Evolutionary conservation across 129 eudicot genomes (phyloP).

Genomic region (Artemisia tridentata): DNA sequence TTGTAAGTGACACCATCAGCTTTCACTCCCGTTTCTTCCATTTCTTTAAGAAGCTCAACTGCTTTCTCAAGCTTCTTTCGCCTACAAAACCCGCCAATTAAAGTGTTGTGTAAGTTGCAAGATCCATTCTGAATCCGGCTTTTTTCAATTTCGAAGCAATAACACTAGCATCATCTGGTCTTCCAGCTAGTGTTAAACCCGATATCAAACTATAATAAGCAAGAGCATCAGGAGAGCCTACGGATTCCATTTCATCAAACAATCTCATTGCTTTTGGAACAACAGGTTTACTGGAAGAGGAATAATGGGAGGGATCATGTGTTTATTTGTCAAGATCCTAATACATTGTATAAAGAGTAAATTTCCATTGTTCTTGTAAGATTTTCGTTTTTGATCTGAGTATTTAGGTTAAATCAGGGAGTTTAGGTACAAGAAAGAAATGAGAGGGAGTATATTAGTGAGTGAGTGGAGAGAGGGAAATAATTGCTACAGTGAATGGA

Average conservation of each 20-base stretch:
- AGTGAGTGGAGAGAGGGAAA: too few species aligned
- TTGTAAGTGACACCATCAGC: slow-evolving; percentile 75
- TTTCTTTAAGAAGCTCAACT: slow-evolving; percentile 56
- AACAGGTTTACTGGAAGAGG: too few species aligned
- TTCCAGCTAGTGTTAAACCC: slow-evolving; percentile 67
- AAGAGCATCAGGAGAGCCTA: slow-evolving; percentile 58
- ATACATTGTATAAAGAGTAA: too few species aligned
- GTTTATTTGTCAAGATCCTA: too few species aligned
- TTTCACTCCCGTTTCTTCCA: slow-evolving; percentile 53
- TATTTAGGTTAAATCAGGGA: too few species aligned
- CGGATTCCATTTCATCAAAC: slow-evolving; percentile 61
- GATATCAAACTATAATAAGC: slow-evolving; percentile 72
- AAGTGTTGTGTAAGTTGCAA: slow-evolving; percentile 55
- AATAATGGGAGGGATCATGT: too few species aligned
- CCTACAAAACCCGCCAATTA: slow-evolving; percentile 75
- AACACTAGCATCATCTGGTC: slow-evolving; percentile 55
- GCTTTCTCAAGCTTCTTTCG: slow-evolving; percentile 63
- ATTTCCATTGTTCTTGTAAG: too few species aligned
- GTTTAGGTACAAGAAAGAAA: too few species aligned
- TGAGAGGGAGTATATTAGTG: too few species aligned
- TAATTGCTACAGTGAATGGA: too few species aligned
- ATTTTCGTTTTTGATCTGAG: too few species aligned
- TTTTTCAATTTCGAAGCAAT: slow-evolving; percentile 59
- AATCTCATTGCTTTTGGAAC: slow-evolving; percentile 59
- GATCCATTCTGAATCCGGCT: slow-evolving; percentile 65